Base-by-base conservation (phyloP, 2,329 filamentous ascomycete species). In the Fusarium napiforme region DNA sequence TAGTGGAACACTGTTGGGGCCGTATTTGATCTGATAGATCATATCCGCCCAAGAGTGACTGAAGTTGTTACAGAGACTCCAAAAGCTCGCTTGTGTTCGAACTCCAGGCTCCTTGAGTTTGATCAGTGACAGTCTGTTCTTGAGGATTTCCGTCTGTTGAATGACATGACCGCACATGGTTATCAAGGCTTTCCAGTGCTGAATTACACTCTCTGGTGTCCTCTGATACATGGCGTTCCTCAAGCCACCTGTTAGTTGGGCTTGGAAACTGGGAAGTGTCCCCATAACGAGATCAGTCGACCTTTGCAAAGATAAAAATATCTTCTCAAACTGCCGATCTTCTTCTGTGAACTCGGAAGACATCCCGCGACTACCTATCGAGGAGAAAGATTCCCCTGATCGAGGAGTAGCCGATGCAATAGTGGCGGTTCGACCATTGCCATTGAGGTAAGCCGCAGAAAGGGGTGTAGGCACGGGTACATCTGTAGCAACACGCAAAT, bases 61-160 rank as follows among this genome's bases (percentile, higher is more conserved):
- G 73, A 94, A 94, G 75, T 87, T 88, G 82, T 92, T 94, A 84
- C 93, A 96, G 60, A 95, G 85, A 73, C 89, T 85, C 89, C 90
- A 92, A 80, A 91, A 92, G 21, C 84, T 82, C 6, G 85, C 80
- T 76, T 92, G 89, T 4, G 87, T 90, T 60, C 94, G 88, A 57
- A 93, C 88, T 16, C 90, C 91, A 12, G 93, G 93, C 76, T 97
- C 95, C 79, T 96, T 96, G 16, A 97, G 85, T 80, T 95, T 95
- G 84, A 97, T 93, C 52, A 88, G 87, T 7, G 91, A 93, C 16
- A 98, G 84, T n/a, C 92, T 89, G 43, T 86, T 86, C 77, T 93
- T 92, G 34, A 98, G 86, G 16, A 89, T 86, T 77, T 95, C 91
- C 4, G 93, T 93, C 75, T 93, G 91, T 64, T 93, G 89, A 46